phyloP scores from a whole-genome alignment of 2,329 filamentous ascomycete genomes.

The Pseudopyricularia cyperi region DNA sequence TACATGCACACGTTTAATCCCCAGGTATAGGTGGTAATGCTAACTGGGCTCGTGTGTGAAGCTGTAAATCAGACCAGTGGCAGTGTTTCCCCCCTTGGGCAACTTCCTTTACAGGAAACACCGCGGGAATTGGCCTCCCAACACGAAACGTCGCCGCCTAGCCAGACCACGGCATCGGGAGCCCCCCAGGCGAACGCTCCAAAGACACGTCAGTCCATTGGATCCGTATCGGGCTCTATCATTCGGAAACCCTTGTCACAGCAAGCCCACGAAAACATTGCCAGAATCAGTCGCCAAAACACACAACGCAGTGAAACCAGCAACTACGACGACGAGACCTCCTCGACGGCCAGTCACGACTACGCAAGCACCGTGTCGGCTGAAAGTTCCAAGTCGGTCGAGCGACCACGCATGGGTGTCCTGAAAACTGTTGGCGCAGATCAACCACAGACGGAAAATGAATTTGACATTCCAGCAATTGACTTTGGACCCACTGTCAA shows the following conservation, averaged over 20 bases:
- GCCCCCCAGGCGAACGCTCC: not conserved
- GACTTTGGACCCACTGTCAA: constrained; percentile 80
- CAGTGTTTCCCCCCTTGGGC: not conserved
- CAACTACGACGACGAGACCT: constrained; percentile 47
- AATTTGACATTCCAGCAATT: constrained; percentile 54
- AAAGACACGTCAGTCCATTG: not conserved
- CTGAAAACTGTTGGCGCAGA: constrained; percentile 62
- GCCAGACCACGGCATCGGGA: constrained; percentile 16
- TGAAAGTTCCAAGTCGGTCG: constrained; percentile 36
- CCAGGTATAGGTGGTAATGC: constrained; percentile 41
- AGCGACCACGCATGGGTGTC: constrained; percentile 65
- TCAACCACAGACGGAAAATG: constrained; percentile 10
- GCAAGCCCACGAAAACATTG: constrained; percentile 2
- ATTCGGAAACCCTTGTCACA: constrained; percentile 17
- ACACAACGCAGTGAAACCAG: constrained; percentile 25
- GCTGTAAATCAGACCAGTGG: not conserved
- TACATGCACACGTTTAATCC: constrained; percentile 32
- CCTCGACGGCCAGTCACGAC: constrained; percentile 56
- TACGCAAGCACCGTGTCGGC: constrained; percentile 60
- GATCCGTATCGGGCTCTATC: constrained; percentile 2
- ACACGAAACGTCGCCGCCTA: constrained; percentile 32
- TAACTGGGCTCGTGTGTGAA: constrained; percentile 32
- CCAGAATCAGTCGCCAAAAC: constrained; percentile 19
- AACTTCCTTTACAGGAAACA: not conserved
- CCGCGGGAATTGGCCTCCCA: constrained; percentile 10